Conservation (phyloP, 202 grass and related monocot species). For the Alloteropsis angusta region DNA sequence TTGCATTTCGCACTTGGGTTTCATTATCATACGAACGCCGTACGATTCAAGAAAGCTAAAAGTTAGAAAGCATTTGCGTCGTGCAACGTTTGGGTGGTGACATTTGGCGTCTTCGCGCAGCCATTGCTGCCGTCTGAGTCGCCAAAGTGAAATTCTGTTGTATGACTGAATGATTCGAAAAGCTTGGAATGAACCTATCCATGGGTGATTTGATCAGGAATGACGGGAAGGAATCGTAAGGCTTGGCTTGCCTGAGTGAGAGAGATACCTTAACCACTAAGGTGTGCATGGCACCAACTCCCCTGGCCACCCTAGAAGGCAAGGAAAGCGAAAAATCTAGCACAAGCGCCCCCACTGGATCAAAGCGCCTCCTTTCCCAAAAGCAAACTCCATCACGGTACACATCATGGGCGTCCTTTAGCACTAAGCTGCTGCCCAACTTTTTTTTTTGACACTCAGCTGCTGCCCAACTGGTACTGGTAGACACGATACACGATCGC, state of each 20-base stretch:
- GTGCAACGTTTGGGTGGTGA: neutral
- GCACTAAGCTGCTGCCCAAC: conserved; percentile 19
- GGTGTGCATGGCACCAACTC: conserved; percentile 26
- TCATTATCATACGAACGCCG: neutral
- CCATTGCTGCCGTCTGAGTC: neutral
- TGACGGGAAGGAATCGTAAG: conserved; percentile 20
- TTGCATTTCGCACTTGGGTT: neutral
- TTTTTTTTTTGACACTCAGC: no score
- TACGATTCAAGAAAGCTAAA: neutral
- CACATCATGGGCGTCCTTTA: conserved; percentile 18
- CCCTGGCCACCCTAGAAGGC: neutral
- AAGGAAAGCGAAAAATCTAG: conserved; percentile 10
- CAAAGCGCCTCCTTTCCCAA: conserved; percentile 30
- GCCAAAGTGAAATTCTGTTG: conserved; percentile 17
- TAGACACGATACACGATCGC: neutral
- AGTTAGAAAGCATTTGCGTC: conserved; percentile 1
- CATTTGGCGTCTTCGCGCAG: neutral
- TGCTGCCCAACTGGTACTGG: conserved; percentile 9
- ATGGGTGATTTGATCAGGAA: neutral
- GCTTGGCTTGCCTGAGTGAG: conserved; percentile 20
- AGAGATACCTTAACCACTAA: conserved; percentile 52
- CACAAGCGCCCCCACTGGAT: conserved; percentile 5
- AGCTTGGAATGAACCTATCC: conserved; percentile 1
- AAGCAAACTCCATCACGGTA: conserved; percentile 30
- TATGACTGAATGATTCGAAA: conserved; percentile 5